Conservation (phyloP, 148 eudicot genomes). For the Cornus florida region DNA sequence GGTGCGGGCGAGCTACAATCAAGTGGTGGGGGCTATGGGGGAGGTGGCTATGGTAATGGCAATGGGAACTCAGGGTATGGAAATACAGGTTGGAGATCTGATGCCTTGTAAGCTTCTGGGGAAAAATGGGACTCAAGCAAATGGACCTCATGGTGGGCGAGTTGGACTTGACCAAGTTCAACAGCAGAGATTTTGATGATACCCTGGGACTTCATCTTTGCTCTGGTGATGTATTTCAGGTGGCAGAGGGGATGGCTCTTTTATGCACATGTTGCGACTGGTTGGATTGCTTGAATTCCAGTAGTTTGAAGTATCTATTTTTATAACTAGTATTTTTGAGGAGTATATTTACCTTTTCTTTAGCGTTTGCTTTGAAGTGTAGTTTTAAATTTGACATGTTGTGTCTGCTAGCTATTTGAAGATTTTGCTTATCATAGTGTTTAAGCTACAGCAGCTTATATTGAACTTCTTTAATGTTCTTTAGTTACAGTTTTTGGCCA, state of each 20-base stretch:
- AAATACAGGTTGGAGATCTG: constrained; percentile 64
- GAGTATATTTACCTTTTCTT: constrained; percentile 39
- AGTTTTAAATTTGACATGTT: constrained; percentile 53
- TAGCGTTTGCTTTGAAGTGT: constrained; percentile 34
- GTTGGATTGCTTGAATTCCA: constrained; percentile 78
- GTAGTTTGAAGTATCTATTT: constrained; percentile 52
- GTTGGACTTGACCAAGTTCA: constrained; percentile 70
- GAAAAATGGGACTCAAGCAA: constrained; percentile 35
- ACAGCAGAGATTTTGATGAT: constrained; percentile 33
- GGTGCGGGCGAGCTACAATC: constrained; percentile 31
- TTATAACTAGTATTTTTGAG: constrained; percentile 44
- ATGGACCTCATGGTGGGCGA: constrained; percentile 42
- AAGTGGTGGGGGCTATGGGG: constrained; percentile 57
- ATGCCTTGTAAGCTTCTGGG: constrained; percentile 53
- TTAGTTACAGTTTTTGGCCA: constrained; percentile 1
- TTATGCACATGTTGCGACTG: constrained; percentile 44
- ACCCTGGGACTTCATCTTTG: not conserved
- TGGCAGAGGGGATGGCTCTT: constrained; percentile 19
- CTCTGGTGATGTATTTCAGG: constrained; percentile 9
- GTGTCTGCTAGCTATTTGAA: constrained; percentile 42
- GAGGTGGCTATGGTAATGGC: constrained; percentile 76
- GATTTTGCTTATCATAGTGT: constrained; percentile 26
- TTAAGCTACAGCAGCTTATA: constrained; percentile 38
- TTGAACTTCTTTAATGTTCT: constrained; percentile 5
- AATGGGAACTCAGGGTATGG: constrained; percentile 73